Evolutionary conservation across 1,139 yeast genomes (phyloP), one percentile per base, ranked within the genome.

Genomic region (Kazachstania sp.): DNA sequence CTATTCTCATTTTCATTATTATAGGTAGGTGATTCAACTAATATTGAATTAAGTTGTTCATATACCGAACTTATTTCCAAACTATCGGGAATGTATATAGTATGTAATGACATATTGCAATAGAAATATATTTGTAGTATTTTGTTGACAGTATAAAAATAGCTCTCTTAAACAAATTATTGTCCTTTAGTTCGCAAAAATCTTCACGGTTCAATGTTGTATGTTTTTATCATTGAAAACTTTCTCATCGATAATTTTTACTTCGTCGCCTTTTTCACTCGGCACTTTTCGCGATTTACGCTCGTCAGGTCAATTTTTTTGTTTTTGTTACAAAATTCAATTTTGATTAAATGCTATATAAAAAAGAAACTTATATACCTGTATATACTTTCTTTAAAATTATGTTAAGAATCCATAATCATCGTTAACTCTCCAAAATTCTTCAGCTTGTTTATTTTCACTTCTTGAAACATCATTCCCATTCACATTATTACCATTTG

Each of bases 351-450:
- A 30, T 30, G 13, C 32, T 30, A 30, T 13, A 9, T n/a, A n/a
- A n/a, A 13, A 30, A 30, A 13, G 11, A 30, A 2, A 13, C 6
- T 34, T 34, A 34, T 34, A 9, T 34, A 15, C 19, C 15, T 34
- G 37, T 12, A 30, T 30, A 15, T 15, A 34, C n/a, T 34, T 8
- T 16, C 18, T 16, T 36, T 16, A 18, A 5, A 19, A 16, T 46
- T 48, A 69, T 7, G 72, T 68, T 28, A 70, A 52, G 49, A 71
- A 70, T 13, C 72, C 74, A 49, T 69, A 68, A 50, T 71, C 73
- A 45, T 67, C 71, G 39, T 65, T 65, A 13, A 63, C 66, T 12
- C 61, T 61, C 74, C 75, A 71, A 39, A 71, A 66, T 37, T 71
- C 74, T 43, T 71, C 71, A 20, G 57, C 67, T 16, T 26, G 38